Evolutionary conservation across 2,329 filamentous ascomycete genomes (phyloP).

Genomic region (Domatiomyces catenatus): DNA sequence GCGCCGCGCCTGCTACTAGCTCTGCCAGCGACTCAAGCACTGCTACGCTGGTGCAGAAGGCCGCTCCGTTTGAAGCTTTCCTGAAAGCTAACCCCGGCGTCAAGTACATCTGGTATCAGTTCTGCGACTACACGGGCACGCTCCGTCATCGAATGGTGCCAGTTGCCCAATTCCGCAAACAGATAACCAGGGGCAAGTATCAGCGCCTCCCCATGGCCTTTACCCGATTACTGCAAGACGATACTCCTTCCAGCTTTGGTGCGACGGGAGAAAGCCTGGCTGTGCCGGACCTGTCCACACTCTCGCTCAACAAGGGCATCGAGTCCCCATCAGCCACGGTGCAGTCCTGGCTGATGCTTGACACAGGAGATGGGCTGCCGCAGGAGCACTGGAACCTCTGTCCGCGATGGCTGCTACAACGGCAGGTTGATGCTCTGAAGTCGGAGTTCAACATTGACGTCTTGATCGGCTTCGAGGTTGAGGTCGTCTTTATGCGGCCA

Average conservation of each 20-base stretch:
- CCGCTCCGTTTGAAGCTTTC: constrained; percentile 29
- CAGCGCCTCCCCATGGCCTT: constrained; percentile 50
- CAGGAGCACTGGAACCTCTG: constrained; percentile 30
- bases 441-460: constrained; percentile 41
- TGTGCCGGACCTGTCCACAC: constrained; percentile 48
- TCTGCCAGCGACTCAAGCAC: constrained; percentile 2
- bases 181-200: constrained; percentile 31
- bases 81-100: constrained; percentile 35
- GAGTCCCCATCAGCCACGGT: constrained; percentile 46
- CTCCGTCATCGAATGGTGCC: constrained; percentile 54
- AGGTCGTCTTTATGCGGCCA: constrained; percentile 54
- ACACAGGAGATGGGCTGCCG: constrained; percentile 21
- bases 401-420: constrained; percentile 48
- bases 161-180: constrained; percentile 38
- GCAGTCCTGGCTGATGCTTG: constrained; percentile 50
- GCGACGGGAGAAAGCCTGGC: constrained; percentile 52
- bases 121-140: constrained; percentile 62
- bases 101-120: constrained; percentile 59
- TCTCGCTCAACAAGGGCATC: constrained; percentile 43
- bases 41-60: constrained; percentile 1
- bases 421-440: constrained; percentile 37
- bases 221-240: constrained; percentile 54
- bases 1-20: constrained; percentile 1
- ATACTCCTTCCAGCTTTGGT: constrained; percentile 39
- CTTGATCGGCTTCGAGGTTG: constrained; percentile 65